Conservation (phyloP, 108 stramenopile species). For the Cyclotella distinguenda region DNA sequence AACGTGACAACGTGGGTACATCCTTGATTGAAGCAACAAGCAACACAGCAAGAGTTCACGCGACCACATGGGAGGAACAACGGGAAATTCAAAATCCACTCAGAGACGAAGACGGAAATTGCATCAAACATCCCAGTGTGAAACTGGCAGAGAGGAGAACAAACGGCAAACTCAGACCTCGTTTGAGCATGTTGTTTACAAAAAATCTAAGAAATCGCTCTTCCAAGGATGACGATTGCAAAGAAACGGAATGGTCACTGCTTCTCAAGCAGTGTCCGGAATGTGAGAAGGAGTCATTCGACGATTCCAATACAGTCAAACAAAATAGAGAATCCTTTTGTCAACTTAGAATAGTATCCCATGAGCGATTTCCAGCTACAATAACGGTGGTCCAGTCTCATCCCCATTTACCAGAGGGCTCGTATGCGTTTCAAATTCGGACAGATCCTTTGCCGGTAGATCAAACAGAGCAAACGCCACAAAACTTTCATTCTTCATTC, state of each 20-base stretch:
- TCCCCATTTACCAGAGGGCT: not conserved
- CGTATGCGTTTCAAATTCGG: constrained; percentile 7
- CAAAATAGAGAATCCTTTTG: not conserved
- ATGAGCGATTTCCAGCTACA: constrained; percentile 17
- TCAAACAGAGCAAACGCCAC: not conserved
- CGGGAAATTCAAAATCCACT: not conserved
- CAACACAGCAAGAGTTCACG: constrained; percentile 25
- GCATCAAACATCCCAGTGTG: constrained; percentile 14
- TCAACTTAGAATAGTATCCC: no score
- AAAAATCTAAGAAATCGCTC: not conserved
- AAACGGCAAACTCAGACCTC: not conserved
- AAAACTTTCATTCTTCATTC: no score
- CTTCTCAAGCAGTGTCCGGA: constrained; percentile 15
- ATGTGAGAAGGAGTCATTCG: constrained; percentile 9
- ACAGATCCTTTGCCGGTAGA: constrained; percentile 23
- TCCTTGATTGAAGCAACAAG: not conserved
- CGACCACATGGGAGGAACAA: constrained; percentile 14
- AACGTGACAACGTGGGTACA: not conserved
- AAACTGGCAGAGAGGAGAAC: constrained; percentile 17
- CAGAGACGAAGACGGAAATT: constrained; percentile 26
- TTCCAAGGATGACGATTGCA: not conserved
- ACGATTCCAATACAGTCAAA: not conserved
- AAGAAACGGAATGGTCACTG: constrained; percentile 4
- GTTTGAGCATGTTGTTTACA: constrained; percentile 2
- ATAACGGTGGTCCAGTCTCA: constrained; percentile 13